Evolutionary conservation across 2,329 filamentous ascomycete species (phyloP).

Genomic region (Venturia pyrina): DNA sequence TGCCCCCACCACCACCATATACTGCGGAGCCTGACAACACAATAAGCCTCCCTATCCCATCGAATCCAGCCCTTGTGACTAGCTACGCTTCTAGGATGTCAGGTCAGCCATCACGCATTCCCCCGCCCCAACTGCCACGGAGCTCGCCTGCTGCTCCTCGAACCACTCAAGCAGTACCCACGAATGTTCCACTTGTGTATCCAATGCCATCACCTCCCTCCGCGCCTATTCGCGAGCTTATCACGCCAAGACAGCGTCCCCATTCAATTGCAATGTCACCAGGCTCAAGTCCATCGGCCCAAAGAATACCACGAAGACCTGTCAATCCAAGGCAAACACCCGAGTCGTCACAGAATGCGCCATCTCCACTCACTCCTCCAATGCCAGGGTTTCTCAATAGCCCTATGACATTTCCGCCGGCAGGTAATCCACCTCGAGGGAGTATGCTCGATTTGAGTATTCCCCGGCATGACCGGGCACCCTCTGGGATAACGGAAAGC

Average conservation of each 20-base stretch:
- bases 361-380: background rate
- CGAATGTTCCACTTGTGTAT: background rate
- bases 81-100: background rate
- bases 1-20: conserved; percentile 75
- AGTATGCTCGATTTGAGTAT: background rate
- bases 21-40: conserved; percentile 44
- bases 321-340: background rate
- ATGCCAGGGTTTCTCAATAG: background rate
- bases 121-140: background rate
- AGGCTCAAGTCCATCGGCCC: background rate
- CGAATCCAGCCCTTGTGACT: background rate
- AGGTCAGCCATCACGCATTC: background rate
- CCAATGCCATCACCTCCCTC: background rate
- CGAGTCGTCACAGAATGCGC: background rate
- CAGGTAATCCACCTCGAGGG: background rate
- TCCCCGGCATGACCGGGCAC: background rate
- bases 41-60: conserved; percentile 8
- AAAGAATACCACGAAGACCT: conserved; percentile 3
- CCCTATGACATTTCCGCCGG: background rate
- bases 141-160: background rate
- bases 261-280: background rate
- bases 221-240: background rate
- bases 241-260: background rate
- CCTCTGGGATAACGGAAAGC: background rate
- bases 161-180: background rate